Base-by-base conservation (phyloP, 2,329 filamentous ascomycete species). In the Aspergillus brasiliensis region DNA sequence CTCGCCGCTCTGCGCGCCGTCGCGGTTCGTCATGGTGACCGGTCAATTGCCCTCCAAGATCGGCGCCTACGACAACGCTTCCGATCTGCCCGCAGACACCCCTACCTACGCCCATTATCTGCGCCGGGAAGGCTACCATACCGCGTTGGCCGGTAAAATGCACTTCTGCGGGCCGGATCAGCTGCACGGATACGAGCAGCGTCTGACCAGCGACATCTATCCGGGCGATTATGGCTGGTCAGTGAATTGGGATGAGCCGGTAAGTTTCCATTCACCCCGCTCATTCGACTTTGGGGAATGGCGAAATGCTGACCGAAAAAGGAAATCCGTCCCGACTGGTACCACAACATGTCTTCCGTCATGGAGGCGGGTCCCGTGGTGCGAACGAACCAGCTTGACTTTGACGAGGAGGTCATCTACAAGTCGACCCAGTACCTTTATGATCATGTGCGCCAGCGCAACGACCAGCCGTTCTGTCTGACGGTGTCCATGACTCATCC, bases 331-430 rank as follows among this genome's bases (percentile, higher is more conserved):
- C 86, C 94, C 44, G 93, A 97, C 78, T 97, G 92, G 91, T 97
- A 95, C 75, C 93, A 97, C 82, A 97, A 97, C 75, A 92, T 93
- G 78, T 93, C 91, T 71, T 97, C 92, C 6, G 94, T 97, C 67
- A 82, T 94, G 71, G 92, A 97, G 76, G 93, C 93, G 0, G 93
- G 93, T 8, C 86, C 89, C 28, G 96, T 92, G 69, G 89, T 96
- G 42, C 86, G 92, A 66, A 96, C 91, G 78, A 97, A 97, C 79
- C 93, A 97, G 82, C 84, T 97, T 55, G 93, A 97, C 75, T 97
- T 94, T 69, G 93, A 97, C 70, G 93, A 97, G 78, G 93, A 97
- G 78, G 92, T 97, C 74, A 94, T 97, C 88, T 94, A 91, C 81
- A 91, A 89, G 77, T 91, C 91, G 53, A 90, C 88, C 44, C 92